phyloP scores from a whole-genome alignment of 768 basidiomycete species.

The Sistotremastrum niveocremeum region DNA sequence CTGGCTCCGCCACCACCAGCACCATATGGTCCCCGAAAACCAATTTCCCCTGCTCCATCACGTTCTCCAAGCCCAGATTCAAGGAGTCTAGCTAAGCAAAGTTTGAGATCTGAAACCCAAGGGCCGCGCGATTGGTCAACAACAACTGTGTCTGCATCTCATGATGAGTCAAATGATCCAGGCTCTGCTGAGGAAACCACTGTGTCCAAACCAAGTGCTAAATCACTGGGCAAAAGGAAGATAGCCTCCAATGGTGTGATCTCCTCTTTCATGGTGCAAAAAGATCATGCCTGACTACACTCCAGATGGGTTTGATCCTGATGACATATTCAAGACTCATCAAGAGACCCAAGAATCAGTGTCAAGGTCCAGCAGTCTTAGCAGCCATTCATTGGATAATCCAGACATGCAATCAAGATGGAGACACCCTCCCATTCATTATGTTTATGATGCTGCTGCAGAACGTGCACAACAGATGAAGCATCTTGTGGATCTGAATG shows the following conservation, averaged over 20 bases:
- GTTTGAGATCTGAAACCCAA: neutral
- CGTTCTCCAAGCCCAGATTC: constrained; percentile 1
- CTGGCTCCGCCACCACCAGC: constrained; percentile 52
- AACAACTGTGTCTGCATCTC: neutral
- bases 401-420: constrained; percentile 16
- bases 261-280: neutral
- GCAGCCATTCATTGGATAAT: constrained; percentile 21
- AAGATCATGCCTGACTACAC: constrained; percentile 3
- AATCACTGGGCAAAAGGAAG: constrained; percentile 77
- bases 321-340: constrained; percentile 41
- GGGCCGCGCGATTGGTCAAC: neutral
- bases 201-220: constrained; percentile 57
- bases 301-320: constrained; percentile 37
- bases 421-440: constrained; percentile 40
- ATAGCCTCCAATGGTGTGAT: constrained; percentile 38
- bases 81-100: neutral
- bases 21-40: constrained; percentile 57
- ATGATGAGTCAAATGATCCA: too few relatives aligned
- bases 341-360: constrained; percentile 13
- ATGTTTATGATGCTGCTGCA: constrained; percentile 88
- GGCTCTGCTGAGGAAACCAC: constrained; percentile 1
- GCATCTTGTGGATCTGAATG: constrained; percentile 16
- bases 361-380: constrained; percentile 18
- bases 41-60: neutral
- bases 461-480: constrained; percentile 55